Conservation (phyloP, 768 basidiomycete genomes). For the Tulasnella sp. region DNA sequence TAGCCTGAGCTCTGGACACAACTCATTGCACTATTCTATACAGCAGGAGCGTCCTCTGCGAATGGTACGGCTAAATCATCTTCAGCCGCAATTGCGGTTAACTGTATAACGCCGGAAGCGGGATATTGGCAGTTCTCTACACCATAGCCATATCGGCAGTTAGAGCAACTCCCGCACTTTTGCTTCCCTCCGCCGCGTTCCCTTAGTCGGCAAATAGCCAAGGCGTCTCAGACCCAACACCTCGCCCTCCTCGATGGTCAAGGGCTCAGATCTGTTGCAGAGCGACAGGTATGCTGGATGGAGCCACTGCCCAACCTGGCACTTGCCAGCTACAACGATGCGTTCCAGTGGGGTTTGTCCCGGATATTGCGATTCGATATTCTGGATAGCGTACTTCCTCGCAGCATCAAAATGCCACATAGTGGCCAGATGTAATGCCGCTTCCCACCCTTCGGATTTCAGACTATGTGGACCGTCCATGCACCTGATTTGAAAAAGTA, state of each 20-base stretch:
- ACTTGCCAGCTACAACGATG: neutral
- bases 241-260: neutral
- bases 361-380: neutral
- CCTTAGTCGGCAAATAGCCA: neutral
- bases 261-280: neutral
- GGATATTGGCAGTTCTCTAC: no score
- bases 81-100: no score
- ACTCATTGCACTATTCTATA: no score
- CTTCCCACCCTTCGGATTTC: neutral
- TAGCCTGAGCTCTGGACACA: no score
- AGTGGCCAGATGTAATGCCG: neutral
- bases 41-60: no score
- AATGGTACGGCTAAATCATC: no score
- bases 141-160: no score
- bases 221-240: neutral
- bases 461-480: neutral
- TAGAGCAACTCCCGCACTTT: no score
- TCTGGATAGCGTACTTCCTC: neutral
- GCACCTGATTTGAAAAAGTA: neutral
- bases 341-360: neutral
- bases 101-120: no score
- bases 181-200: neutral
- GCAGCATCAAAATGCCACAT: neutral
- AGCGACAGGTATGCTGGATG: slow-evolving; percentile 4
- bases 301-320: slow-evolving; percentile 2